Conservation (phyloP, 495 filamentous ascomycete species). For the Pyrenula aspistea region DNA sequence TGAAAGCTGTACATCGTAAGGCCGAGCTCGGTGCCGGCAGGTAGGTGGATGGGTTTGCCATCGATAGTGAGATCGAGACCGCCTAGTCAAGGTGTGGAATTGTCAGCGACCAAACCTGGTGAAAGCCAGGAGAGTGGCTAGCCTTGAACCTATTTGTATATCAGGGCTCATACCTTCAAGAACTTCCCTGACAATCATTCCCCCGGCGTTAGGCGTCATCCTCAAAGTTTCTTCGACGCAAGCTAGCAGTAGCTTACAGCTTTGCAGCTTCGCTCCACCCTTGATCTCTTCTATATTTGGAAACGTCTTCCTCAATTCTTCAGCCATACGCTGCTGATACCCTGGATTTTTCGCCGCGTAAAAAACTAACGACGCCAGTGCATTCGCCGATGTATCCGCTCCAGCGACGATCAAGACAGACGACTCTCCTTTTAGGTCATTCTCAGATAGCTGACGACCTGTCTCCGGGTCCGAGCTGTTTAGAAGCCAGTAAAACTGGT, state of each 20-base stretch:
- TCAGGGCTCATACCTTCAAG: too few relatives aligned
- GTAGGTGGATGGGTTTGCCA: conserved; percentile 39
- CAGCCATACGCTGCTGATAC: conserved; percentile 18
- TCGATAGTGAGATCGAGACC: conserved; percentile 42
- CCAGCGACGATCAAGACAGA: background rate
- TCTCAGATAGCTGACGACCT: conserved; percentile 45
- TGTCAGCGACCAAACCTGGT: too few relatives aligned
- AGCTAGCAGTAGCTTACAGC: conserved; percentile 17
- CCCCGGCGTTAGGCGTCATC: conserved; percentile 47
- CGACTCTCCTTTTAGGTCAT: conserved; percentile 32
- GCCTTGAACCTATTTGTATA: too few relatives aligned
- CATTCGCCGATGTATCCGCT: conserved; percentile 51
- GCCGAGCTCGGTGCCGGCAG: conserved; percentile 38
- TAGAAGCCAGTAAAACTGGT: too few relatives aligned
- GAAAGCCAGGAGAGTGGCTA: too few relatives aligned
- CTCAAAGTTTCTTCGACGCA: conserved; percentile 56
- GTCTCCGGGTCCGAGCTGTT: conserved; percentile 46
- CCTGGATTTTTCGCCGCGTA: conserved; percentile 47
- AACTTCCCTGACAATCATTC: conserved; percentile 43
- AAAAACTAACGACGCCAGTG: conserved; percentile 53
- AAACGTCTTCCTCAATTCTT: conserved; percentile 39
- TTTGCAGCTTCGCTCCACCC: conserved; percentile 27
- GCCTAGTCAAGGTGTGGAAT: too few relatives aligned
- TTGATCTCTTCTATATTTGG: conserved; percentile 36
- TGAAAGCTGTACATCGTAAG: conserved; percentile 43